Evolutionary conservation across 352 stramenopile species (phyloP).

Genomic region (Globisporangium megalacanthum): DNA sequence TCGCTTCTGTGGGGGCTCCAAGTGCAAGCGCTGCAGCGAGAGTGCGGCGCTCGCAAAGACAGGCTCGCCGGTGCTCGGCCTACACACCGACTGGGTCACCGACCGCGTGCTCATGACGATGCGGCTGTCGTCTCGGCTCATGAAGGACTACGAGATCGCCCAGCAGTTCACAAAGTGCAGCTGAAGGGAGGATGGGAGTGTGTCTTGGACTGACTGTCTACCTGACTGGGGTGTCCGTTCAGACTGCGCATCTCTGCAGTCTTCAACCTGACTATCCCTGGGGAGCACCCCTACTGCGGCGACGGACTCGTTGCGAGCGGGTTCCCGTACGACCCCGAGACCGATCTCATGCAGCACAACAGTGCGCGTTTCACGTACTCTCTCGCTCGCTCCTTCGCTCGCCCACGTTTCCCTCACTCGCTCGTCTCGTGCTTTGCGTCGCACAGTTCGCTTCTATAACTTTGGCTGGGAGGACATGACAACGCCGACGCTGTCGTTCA

Average conservation of each 20-base stretch:
- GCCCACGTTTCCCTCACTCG: not conserved
- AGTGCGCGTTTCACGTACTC: conserved; percentile 30
- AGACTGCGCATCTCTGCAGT: conserved; percentile 80
- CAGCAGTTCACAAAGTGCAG: conserved; percentile 75
- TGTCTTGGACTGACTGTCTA: too few species aligned
- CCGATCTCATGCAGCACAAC: conserved; percentile 79
- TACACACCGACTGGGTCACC: conserved; percentile 87
- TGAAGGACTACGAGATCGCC: conserved; percentile 75
- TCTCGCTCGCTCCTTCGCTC: not conserved
- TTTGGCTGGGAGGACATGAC: conserved; percentile 93
- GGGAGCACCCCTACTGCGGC: conserved; percentile 90
- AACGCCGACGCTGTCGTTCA: conserved; percentile 73
- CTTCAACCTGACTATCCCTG: conserved; percentile 89
- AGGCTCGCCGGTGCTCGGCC: conserved; percentile 61
- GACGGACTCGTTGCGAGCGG: conserved; percentile 65
- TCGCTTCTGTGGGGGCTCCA: conserved; percentile 77
- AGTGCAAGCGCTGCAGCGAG: conserved; percentile 85
- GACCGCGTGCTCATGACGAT: conserved; percentile 88
- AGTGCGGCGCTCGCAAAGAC: conserved; percentile 65
- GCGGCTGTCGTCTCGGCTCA: conserved; percentile 76
- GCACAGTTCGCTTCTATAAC: conserved; percentile 85
- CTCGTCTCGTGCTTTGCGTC: not conserved
- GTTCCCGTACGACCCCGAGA: conserved; percentile 88
- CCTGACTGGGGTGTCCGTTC: not conserved
- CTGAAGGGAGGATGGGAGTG: too few species aligned